Conservation (phyloP, 2,329 filamentous ascomycete genomes). For the Colletotrichum navitas region DNA sequence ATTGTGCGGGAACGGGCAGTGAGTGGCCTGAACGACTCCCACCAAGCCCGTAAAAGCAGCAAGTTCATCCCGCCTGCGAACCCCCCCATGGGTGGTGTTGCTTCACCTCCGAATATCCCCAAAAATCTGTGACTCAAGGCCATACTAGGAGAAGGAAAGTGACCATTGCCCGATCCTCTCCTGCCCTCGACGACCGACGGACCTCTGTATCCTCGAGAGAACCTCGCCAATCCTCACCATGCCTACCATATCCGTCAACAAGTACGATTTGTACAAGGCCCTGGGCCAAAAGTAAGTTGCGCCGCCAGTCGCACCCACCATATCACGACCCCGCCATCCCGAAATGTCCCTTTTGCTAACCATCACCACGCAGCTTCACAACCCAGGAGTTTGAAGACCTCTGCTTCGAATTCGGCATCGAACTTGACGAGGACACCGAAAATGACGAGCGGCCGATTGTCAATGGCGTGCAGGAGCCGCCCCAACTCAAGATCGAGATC, state of each 20-base stretch:
- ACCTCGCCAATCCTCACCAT: constrained; percentile 62
- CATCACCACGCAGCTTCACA: constrained; percentile 75
- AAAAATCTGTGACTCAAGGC: constrained; percentile 59
- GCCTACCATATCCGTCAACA: constrained; percentile 98
- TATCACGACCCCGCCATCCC: constrained; percentile 36
- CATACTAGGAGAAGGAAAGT: constrained; percentile 34
- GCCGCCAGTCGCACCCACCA: constrained; percentile 43
- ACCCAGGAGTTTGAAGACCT: constrained; percentile 96
- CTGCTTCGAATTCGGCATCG: constrained; percentile 98
- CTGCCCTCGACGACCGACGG: constrained; percentile 34
- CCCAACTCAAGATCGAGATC: constrained; percentile 98
- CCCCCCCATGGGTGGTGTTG: constrained; percentile 31
- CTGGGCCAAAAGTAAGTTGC: constrained; percentile 83
- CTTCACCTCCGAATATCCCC: constrained; percentile 41
- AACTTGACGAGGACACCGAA: constrained; percentile 95
- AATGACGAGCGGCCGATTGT: constrained; percentile 79
- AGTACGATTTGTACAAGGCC: constrained; percentile 93
- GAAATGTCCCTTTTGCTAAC: constrained; percentile 38
- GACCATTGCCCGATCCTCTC: constrained; percentile 32
- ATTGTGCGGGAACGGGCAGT: not conserved
- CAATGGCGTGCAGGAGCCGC: constrained; percentile 84
- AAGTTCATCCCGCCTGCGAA: constrained; percentile 36
- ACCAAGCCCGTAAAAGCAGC: constrained; percentile 28
- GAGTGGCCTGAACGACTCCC: constrained; percentile 14
- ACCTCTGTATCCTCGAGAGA: constrained; percentile 25